Evolutionary conservation across 306 rosid genomes (phyloP), one percentile per base, ranked within the genome.

Genomic region (Begonia masoniana): DNA sequence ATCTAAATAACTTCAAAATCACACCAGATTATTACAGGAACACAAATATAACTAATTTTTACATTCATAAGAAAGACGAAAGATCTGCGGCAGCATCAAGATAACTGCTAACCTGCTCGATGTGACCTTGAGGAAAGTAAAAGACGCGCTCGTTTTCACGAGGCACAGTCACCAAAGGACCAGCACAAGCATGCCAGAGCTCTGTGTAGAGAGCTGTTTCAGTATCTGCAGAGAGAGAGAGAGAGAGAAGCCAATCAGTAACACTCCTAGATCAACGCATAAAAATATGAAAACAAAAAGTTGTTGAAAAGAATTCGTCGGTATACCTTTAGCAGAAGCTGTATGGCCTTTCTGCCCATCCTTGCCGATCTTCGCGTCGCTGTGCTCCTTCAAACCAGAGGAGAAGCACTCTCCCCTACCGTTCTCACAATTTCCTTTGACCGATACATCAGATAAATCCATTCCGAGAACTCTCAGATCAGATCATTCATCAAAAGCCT

Each of bases 181-280:
- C 96, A 3, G 96, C 97, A 64, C 97, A 91, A n/a, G 96, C 88
- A 62, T 86, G 89, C 97, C 97, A 91, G 0, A 85, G 84, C 78
- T 91, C 97, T 66, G 69, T 63, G 82, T 75, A 91, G 41, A 91
- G 92, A 21, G 92, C 88, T 41, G 55, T 70, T 59, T 85, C 92
- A 12, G 84, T 84, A 17, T 91, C 97, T 85, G 64, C 48, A 43
- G 4, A 61, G 42, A 10, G 13, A 8, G n/a, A 36, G 31, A 36
- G 8, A 47, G 42, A 57, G n/a, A 19, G 19, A 12, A 31, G n/a
- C 21, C 14, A 21, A 43, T 6, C 35, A 10, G 2, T 12, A 47
- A 21, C 57, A 56, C 60, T 35, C 55, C 47, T n/a, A 56, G 43
- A 70, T 8, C 55, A 54, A 52, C 51, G 15, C 50, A 47, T 6